Conservation (phyloP, 2,329 filamentous ascomycete species). For the Colletotrichum falcatum region DNA sequence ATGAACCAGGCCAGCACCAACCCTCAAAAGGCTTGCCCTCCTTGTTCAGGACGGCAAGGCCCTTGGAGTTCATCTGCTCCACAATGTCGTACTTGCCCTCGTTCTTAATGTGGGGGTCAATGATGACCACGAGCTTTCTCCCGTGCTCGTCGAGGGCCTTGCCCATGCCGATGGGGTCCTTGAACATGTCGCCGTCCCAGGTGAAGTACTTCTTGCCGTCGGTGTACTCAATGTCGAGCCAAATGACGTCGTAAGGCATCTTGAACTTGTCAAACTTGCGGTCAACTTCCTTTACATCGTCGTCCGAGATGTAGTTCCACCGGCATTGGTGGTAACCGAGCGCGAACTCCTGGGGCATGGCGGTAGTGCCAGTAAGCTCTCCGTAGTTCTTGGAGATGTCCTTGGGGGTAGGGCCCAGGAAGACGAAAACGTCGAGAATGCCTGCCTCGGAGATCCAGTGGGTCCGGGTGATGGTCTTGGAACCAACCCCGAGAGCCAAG, state of each 20-base stretch:
- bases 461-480: constrained; percentile 83
- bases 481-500: constrained; percentile 75
- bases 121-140: constrained; percentile 92
- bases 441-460: constrained; percentile 98
- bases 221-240: constrained; percentile 98
- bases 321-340: constrained; percentile 97
- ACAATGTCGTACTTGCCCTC: constrained; percentile 80
- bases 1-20: constrained; percentile 99
- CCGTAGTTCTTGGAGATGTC: constrained; percentile 86
- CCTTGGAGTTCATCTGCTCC: constrained; percentile 85
- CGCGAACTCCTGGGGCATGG: constrained; percentile 91
- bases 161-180: constrained; percentile 87
- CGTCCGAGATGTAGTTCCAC: constrained; percentile 98
- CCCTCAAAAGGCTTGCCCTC: constrained; percentile 90
- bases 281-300: constrained; percentile 97
- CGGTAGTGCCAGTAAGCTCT: constrained; percentile 90
- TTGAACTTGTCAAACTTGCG: constrained; percentile 94
- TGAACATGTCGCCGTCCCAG: constrained; percentile 91
- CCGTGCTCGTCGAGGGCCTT: constrained; percentile 87
- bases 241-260: constrained; percentile 98
- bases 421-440: constrained; percentile 91
- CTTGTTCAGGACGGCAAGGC: constrained; percentile 89
- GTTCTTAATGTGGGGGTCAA: constrained; percentile 99
- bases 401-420: constrained; percentile 87
- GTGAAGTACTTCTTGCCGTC: constrained; percentile 99